A percentile compares a stretch with the other conserved stretches of the same genome.
Evolutionary conservation across 1,284 basidiomycete species (phyloP).

Genomic region (Fomitopsis pinicola): DNA sequence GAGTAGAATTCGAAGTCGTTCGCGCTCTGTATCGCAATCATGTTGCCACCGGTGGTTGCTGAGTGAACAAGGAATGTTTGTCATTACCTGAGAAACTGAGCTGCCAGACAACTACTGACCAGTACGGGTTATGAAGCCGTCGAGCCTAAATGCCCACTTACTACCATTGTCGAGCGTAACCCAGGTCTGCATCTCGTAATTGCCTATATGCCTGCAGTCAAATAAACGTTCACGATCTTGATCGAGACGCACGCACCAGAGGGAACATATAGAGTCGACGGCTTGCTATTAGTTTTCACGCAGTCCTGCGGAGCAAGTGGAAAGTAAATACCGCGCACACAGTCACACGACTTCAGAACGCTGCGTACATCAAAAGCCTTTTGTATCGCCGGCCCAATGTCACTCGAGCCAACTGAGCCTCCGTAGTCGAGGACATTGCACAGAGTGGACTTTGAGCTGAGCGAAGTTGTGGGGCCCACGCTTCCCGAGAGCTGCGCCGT

Average conservation of each 20-base stretch:
- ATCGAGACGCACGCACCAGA: conserved; percentile 9
- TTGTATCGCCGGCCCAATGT: conserved; percentile 32
- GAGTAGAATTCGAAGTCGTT: conserved; percentile 35
- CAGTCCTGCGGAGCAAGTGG: conserved; percentile 11
- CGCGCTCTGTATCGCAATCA: conserved; percentile 30
- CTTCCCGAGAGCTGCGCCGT: background rate
- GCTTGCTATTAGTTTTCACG: conserved; percentile 21
- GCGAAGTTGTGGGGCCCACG: background rate
- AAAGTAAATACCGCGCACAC: no score
- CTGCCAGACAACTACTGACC: conserved; percentile 6
- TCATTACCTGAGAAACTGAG: background rate
- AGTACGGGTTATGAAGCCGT: conserved; percentile 29
- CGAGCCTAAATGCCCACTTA: conserved; percentile 31
- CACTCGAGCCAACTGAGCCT: conserved; percentile 26
- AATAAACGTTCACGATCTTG: no score
- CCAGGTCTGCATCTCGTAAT: conserved; percentile 30
- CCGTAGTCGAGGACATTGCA: conserved; percentile 5
- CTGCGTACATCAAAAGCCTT: conserved; percentile 22
- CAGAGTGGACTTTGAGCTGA: background rate
- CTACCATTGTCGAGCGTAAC: conserved; percentile 25
- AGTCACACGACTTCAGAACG: no score
- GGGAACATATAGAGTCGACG: conserved; percentile 28
- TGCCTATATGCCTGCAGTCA: conserved; percentile 8
- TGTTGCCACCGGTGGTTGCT: conserved; percentile 4
- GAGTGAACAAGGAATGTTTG: no score